Conservation (phyloP, 495 filamentous ascomycete genomes). For the Lophiostoma macrostomum region DNA sequence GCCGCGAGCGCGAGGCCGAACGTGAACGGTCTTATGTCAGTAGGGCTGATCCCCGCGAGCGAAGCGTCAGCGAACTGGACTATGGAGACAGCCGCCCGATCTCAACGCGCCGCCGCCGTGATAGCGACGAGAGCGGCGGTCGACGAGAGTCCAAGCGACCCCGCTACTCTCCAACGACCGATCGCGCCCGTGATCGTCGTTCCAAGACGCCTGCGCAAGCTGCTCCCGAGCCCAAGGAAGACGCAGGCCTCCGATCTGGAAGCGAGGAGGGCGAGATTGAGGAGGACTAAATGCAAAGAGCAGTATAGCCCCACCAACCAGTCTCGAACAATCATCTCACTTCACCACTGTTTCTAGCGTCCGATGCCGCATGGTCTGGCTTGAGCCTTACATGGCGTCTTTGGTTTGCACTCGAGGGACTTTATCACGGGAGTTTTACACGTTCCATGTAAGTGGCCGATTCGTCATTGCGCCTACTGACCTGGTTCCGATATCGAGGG, state of each 20-base stretch:
- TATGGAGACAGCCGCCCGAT: constrained; percentile 65
- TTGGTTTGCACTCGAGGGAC: too few species aligned
- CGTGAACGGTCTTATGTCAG: constrained; percentile 79
- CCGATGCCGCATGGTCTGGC: too few species aligned
- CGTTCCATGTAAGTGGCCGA: too few species aligned
- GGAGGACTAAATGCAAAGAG: constrained; percentile 76
- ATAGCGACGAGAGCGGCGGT: constrained; percentile 57
- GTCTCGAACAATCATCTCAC: too few species aligned
- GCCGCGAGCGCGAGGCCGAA: constrained; percentile 78
- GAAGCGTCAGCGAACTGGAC: constrained; percentile 73
- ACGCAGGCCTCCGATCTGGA: constrained; percentile 51
- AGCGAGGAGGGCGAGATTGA: constrained; percentile 99
- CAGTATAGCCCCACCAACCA: too few species aligned
- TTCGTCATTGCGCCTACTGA: too few species aligned
- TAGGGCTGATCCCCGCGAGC: constrained; percentile 61
- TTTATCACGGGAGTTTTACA: too few species aligned
- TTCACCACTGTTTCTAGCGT: too few species aligned
- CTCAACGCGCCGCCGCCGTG: constrained; percentile 50
- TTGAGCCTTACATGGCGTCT: too few species aligned
- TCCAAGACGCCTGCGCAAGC: constrained; percentile 35
- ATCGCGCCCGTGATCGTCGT: constrained; percentile 50
- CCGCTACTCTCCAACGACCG: constrained; percentile 56
- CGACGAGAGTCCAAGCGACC: constrained; percentile 43
- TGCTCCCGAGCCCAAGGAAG: constrained; percentile 47
- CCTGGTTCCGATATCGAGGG: too few species aligned